Percentiles rank a stretch among this genome's conserved stretches.
phyloP scores from a whole-genome alignment of 495 filamentous ascomycete genomes.

The Talaromyces nanjingensis region DNA sequence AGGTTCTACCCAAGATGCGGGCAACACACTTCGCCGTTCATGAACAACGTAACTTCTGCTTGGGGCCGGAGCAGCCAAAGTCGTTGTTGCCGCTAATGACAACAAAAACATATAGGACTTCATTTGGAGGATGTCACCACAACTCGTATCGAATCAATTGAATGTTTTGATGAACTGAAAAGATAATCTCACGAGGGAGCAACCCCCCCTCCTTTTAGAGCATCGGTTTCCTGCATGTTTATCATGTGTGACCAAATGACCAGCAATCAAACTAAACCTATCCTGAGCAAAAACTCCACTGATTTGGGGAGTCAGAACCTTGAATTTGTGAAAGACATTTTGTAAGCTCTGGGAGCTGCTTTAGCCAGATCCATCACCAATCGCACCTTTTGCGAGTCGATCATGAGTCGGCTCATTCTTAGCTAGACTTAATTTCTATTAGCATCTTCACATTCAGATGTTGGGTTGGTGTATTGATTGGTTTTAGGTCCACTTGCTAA shows the following conservation, averaged over 20 bases:
- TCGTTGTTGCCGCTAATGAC: constrained; percentile 16
- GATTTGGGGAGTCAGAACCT: background rate
- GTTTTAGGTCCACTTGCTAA: background rate
- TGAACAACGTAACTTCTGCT: constrained; percentile 27
- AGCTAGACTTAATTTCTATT: background rate
- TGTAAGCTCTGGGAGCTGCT: background rate
- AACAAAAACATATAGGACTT: constrained; percentile 24
- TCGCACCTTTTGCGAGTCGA: background rate
- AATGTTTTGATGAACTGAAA: background rate
- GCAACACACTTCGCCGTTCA: constrained; percentile 32
- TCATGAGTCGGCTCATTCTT: no score
- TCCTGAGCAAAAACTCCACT: background rate
- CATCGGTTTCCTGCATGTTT: background rate
- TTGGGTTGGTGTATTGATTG: background rate
- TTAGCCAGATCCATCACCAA: background rate
- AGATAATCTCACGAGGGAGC: background rate
- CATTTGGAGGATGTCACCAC: constrained; percentile 15
- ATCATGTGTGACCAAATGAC: background rate
- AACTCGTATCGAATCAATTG: no score
- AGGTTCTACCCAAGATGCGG: constrained; percentile 25
- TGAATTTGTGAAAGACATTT: background rate
- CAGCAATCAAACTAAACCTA: background rate
- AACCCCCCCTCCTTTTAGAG: background rate
- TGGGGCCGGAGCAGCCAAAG: constrained; percentile 23
- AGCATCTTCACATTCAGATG: background rate